Base-by-base conservation (phyloP, 2,329 filamentous ascomycete genomes). In the Lecanicillium sp. region DNA sequence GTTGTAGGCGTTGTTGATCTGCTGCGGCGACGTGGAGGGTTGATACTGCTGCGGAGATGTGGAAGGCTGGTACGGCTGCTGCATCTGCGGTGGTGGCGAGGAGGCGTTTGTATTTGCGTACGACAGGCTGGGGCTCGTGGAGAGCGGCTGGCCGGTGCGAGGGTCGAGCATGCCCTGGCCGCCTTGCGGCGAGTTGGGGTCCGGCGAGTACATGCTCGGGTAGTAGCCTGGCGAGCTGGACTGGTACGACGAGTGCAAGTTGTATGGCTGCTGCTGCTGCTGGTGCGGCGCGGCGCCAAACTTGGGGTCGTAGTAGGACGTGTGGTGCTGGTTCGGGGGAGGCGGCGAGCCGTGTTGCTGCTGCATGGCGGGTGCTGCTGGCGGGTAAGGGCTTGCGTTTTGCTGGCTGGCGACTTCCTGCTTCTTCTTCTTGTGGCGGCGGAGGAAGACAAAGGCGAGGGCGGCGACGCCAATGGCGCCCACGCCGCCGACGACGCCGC, bases 401-500 rank as follows among this genome's bases (percentile, higher is more conserved):
- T 30, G n/a, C n/a, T n/a, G n/a, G n/a, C n/a, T n/a, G n/a, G n/a
- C n/a, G n/a, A n/a, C n/a, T 8, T 31, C 29, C 13, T 49, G 46
- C 41, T 55, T 52, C 46, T 51, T 59, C 42, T 51, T 49, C 40
- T 47, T 52, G 25, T 33, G 36, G 41, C 59, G 53, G 35, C 61
- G 47, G 41, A 57, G 42, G 43, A 64, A 51, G 41, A 55, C 55
- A 8, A 53, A 42, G n/a, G 48, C 54, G 11, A 56, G 44, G 14
- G 45, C 53, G 14, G 53, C 39, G 36, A 60, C 42, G 18, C 47
- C 58, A 27, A 64, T 46, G 19, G 49, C 55, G 1, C 48, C 61
- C 8, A 64, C 42, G 34, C 61, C 61, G 12, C 60, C 61, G 4
- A 64, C 54, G 14, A 60, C 59, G 27, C 58, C 60, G 17, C 61